Evolutionary conservation across 495 filamentous ascomycete species (phyloP), one percentile per base, ranked within the genome.

Genomic region (Annulohypoxylon moriforme): DNA sequence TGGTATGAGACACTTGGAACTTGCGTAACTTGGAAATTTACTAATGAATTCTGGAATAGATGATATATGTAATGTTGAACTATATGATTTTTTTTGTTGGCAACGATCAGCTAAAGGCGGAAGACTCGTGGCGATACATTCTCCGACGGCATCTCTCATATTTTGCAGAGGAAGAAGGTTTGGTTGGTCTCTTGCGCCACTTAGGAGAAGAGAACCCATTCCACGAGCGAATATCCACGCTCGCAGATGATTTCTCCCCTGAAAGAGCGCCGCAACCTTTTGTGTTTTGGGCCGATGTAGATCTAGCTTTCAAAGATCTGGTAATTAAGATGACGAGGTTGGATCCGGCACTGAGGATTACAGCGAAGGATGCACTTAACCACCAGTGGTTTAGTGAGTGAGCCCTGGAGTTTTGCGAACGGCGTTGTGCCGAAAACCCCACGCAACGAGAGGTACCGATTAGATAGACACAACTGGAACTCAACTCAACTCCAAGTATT

Each of bases 321-420:
- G 6, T 50, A 9, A 11, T 50, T 24, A 50, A 50, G 46, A 50
- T 50, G 46, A 25, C 20, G 6, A 50, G 46, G 22, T 50, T 50
- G 46, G 46, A 25, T 50, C 46, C 46, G 46, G 46, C 46, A 50
- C 46, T 50, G 9, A 50, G 46, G 46, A 50, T 22, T 27, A 50
- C 20, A 20, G 46, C 46, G 46, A 6, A 20, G 46, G 46, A 50
- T 50, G 46, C 46, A 50, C 46, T 50, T 25, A 24, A 20, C 4
- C 40, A 44, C 13, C 40, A 11, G 7, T 44, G 40, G 40, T 20
- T 44, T 44, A n/a, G 16, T 20, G 7, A n/a, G n/a, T n/a, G n/a
- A n/a, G n/a, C n/a, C n/a, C 13, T 16, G 2, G 3, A 18, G 16
- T 44, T 44, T 18, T 7, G 16, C 14, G 14, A n/a, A 44, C 13